Base-by-base conservation (phyloP, 2,329 filamentous ascomycete genomes). In the Myriosclerotinia curreyana region DNA sequence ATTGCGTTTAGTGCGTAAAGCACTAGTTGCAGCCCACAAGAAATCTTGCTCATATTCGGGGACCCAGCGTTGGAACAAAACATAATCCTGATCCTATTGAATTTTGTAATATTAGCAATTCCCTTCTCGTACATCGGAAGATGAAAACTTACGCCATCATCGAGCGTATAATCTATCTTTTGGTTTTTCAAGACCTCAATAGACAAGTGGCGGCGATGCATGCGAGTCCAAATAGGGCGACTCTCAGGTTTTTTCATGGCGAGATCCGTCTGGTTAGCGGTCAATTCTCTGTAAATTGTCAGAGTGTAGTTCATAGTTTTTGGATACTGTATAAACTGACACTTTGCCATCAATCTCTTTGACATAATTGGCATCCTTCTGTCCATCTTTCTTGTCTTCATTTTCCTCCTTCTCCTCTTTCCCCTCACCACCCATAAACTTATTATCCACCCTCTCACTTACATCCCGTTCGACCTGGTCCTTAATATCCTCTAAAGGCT, bases 41-140 rank as follows among this genome's bases (percentile, higher is more conserved):
- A 85, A 79, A 66, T 91, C 83, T 71, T 91, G 89, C 73, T 91
- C 84, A 66, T 84, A 82, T 69, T 91, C 86, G 4, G 85, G 83
- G 61, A 92, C 85, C 85, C 85, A 90, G 63, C 86, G 81, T 76
- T 88, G 90, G 76, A 92, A 88, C 66, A 92, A 76, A 62, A 92
- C 79, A 69, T 86, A 92, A 53, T 89, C 85, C 17, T 84, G 81
- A 71, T 92, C 86, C 80, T 86, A 69, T 25, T 12, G 0, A 2
- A 31, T n/a, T 2, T 9, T 31, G 11, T 20, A 15, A 17, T 20
- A 31, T 22, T 2, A 49, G 20, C 5, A 9, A 7, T 12, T 36
- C 11, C 5, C 20, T 15, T 6, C 3, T 34, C 22, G 5, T 25
- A 11, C 5, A 14, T 9, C 20, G 7, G 0, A 22, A 15, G 6